Conservation (phyloP, 768 basidiomycete species). For the Tylopilus balloui region DNA sequence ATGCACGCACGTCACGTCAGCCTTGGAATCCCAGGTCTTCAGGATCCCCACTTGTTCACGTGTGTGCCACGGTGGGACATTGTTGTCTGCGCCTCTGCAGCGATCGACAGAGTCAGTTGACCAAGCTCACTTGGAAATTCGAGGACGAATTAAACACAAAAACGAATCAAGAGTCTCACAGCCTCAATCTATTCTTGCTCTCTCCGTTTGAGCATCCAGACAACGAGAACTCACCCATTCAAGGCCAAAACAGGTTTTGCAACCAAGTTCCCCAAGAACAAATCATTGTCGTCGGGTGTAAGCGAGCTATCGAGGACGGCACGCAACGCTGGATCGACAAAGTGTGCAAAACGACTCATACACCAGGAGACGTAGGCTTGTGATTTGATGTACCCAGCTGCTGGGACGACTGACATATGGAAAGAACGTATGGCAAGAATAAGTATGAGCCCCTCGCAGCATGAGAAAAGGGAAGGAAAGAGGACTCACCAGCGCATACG, state of each 20-base stretch:
- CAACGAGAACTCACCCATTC: slow-evolving; percentile 57
- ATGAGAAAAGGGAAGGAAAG: neutral
- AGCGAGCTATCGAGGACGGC: slow-evolving; percentile 71
- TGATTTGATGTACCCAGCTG: slow-evolving; percentile 82
- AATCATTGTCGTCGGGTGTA: slow-evolving; percentile 82
- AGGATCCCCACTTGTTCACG: slow-evolving; percentile 60
- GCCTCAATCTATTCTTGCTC: neutral
- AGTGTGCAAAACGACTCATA: slow-evolving; percentile 71
- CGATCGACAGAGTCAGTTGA: neutral
- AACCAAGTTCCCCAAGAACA: slow-evolving; percentile 75
- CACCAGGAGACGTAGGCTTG: slow-evolving; percentile 78
- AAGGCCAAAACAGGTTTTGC: slow-evolving; percentile 68
- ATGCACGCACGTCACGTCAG: slow-evolving; percentile 48
- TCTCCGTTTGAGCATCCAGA: neutral
- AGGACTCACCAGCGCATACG: slow-evolving; percentile 52
- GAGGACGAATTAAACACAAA: neutral
- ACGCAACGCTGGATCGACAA: slow-evolving; percentile 68
- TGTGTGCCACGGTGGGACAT: slow-evolving; percentile 85
- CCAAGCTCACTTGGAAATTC: neutral
- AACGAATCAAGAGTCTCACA: too few relatives aligned
- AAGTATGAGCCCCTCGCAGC: neutral
- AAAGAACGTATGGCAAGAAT: neutral
- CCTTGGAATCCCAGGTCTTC: slow-evolving; percentile 49
- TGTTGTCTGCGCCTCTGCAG: slow-evolving; percentile 68
- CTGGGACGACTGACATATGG: slow-evolving; percentile 55